Evolutionary conservation across 1,284 basidiomycete species (phyloP), one percentile per base, ranked within the genome.

Genomic region (Chiua sp.): DNA sequence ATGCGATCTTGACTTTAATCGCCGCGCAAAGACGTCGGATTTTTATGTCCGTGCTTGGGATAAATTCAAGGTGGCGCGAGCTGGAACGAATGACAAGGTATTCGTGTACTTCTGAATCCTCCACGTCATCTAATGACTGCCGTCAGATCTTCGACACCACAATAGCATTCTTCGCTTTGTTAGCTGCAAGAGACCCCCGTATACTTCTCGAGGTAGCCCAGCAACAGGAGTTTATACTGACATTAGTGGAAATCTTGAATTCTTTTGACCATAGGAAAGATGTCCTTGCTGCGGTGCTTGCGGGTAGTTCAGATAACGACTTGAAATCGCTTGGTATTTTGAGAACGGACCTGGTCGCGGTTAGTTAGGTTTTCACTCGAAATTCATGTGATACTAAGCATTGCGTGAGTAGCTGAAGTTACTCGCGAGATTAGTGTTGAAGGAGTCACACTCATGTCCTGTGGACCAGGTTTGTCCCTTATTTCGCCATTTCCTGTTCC

Each of bases 21-120:
- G 89, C 6, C 87, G 87, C 67, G 90, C 91, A 7, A 88, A 87
- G 64, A 86, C 88, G 0, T 84, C 89, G 0, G 90, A 92, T 65
- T 90, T 92, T 60, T 79, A 87, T 30, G 72, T 76, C 16, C 82
- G 81, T 32, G 85, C 88, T 6, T 92, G 89, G 88, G 83, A 87
- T 55, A 79, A 84, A 6, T 78, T 93, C 46, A 71, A 79, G 32
- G 77, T 76, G 18, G 84, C 86, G 4, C 87, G 86, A 4, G 87
- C 80, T 26, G 87, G 87, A 1, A 74, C 76, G 47, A 82, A 77
- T 13, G 90, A 92, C 68, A 86, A 83, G 75, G 88, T 84, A 62
- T 7, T 70, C 63, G 23, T 63, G 23, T n/a, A 20, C 37, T 5
- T 46, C 7, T 32, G 7, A 8, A 4, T 42, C 18, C 26, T 28